Evolutionary conservation across 805 yeast genomes (phyloP).

Genomic region (Candida vartiovaarae): DNA sequence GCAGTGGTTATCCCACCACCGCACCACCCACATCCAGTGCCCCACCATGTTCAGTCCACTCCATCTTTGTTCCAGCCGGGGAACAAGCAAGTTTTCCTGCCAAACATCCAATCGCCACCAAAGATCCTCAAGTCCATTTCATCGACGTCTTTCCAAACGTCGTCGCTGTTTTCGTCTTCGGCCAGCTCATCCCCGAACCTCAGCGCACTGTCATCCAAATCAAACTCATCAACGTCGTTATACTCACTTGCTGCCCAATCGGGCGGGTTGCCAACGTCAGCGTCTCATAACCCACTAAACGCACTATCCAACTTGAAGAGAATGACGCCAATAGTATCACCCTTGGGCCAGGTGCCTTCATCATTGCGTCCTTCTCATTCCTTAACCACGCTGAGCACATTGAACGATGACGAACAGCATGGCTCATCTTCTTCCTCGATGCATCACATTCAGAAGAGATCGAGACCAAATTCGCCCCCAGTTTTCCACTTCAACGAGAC

Average conservation of each 20-base stretch:
- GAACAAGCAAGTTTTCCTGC: conserved; percentile 17
- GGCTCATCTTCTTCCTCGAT: conserved; percentile 8
- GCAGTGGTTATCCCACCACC: conserved; percentile 1
- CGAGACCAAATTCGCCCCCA: conserved; percentile 43
- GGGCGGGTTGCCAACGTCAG: not conserved
- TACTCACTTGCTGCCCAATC: conserved; percentile 12
- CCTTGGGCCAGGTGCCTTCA: conserved; percentile 10
- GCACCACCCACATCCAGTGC: conserved; percentile 10
- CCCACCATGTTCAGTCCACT: conserved; percentile 8
- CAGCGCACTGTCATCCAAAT: conserved; percentile 22
- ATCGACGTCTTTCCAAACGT: conserved; percentile 20
- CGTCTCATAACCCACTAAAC: conserved; percentile 9
- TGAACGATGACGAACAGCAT: conserved; percentile 14
- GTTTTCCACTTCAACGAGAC: conserved; percentile 34
- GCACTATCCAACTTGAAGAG: conserved; percentile 22
- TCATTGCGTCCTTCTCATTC: conserved; percentile 20
- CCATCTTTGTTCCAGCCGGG: conserved; percentile 13
- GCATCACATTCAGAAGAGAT: conserved; percentile 31
- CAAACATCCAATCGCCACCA: conserved; percentile 25
- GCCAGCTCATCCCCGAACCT: conserved; percentile 21
- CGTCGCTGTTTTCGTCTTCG: conserved; percentile 18
- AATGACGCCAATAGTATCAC: conserved; percentile 35
- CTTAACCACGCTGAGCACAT: conserved; percentile 13
- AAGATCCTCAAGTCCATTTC: conserved; percentile 22
- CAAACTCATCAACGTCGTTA: conserved; percentile 23